Conservation (phyloP, 2,329 filamentous ascomycete species). For the Leptoxyphium fumago region DNA sequence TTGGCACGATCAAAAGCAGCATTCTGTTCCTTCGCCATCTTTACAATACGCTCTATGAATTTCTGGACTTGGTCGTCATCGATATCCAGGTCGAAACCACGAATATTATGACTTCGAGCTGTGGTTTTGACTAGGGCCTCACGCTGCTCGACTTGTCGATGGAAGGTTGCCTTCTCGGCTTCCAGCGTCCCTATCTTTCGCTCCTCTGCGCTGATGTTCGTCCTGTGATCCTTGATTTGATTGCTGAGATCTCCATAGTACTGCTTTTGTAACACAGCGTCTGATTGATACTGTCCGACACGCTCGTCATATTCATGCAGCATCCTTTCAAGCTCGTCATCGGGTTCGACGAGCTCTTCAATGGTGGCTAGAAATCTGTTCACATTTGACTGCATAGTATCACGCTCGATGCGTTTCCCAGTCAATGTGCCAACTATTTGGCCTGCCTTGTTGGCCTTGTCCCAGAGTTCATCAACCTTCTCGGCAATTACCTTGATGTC, state of each 20-base stretch:
- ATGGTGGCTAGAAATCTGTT: slow-evolving; percentile 57
- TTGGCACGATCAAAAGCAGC: slow-evolving; percentile 60
- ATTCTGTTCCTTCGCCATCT: slow-evolving; percentile 63
- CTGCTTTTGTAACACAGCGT: slow-evolving; percentile 42
- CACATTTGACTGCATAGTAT: slow-evolving; percentile 55
- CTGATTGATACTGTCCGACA: slow-evolving; percentile 49
- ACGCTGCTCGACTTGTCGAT: slow-evolving; percentile 60
- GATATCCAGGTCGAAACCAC: slow-evolving; percentile 69
- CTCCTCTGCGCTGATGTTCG: slow-evolving; percentile 30
- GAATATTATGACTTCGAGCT: slow-evolving; percentile 61
- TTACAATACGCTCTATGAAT: slow-evolving; percentile 66
- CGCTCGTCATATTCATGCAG: slow-evolving; percentile 66
- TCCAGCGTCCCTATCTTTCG: slow-evolving; percentile 61
- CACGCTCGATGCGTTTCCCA: slow-evolving; percentile 60
- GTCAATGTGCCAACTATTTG: slow-evolving; percentile 60
- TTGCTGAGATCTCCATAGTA: slow-evolving; percentile 51
- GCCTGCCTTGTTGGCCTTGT: slow-evolving; percentile 52
- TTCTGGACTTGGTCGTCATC: slow-evolving; percentile 57
- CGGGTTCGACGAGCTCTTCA: slow-evolving; percentile 62
- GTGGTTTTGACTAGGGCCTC: slow-evolving; percentile 63
- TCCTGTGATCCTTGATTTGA: slow-evolving; percentile 33
- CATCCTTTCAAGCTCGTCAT: slow-evolving; percentile 57
- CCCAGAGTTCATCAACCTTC: slow-evolving; percentile 19
- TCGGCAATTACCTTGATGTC: slow-evolving; percentile 35
- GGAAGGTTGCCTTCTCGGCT: slow-evolving; percentile 76